Conservation (phyloP, 495 filamentous ascomycete genomes). For the Penicillium coffeae region DNA sequence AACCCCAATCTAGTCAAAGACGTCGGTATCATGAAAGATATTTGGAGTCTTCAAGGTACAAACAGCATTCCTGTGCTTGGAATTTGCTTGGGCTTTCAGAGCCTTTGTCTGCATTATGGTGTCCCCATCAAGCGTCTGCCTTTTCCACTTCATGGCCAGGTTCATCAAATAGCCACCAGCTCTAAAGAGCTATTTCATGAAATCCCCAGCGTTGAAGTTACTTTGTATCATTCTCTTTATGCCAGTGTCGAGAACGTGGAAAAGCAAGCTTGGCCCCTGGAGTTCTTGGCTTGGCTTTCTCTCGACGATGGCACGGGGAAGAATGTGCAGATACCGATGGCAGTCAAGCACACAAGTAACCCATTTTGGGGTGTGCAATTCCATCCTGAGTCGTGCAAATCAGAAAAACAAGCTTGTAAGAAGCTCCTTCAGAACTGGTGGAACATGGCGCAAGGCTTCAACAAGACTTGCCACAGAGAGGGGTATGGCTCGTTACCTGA, state of each 20-base stretch:
- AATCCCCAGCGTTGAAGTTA: slow-evolving; percentile 60
- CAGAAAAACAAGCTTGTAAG: slow-evolving; percentile 59
- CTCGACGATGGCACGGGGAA: slow-evolving; percentile 12
- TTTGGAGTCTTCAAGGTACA: slow-evolving; percentile 64
- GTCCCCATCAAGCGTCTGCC: slow-evolving; percentile 57
- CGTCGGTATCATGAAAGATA: slow-evolving; percentile 71
- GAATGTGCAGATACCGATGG: slow-evolving; percentile 64
- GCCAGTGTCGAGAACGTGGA: slow-evolving; percentile 44
- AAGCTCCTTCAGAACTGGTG: slow-evolving; percentile 77
- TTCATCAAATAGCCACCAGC: slow-evolving; percentile 56
- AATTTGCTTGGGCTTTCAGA: slow-evolving; percentile 92
- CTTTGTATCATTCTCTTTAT: slow-evolving; percentile 84
- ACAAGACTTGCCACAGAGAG: slow-evolving; percentile 33
- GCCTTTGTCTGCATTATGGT: slow-evolving; percentile 64
- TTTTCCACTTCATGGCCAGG: slow-evolving; percentile 76
- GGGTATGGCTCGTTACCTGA: slow-evolving; percentile 23
- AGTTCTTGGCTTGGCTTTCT: slow-evolving; percentile 37
- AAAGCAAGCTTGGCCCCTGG: no score
- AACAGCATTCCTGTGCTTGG: slow-evolving; percentile 72
- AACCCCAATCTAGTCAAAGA: slow-evolving; percentile 56
- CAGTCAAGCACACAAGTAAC: slow-evolving; percentile 59
- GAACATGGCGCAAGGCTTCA: slow-evolving; percentile 34
- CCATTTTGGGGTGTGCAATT: slow-evolving; percentile 94
- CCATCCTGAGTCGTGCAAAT: slow-evolving; percentile 92
- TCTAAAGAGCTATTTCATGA: slow-evolving; percentile 50